Evolutionary conservation across 768 basidiomycete species (phyloP), one percentile per base, ranked within the genome.

Genomic region (Saitozyma podzolica): DNA sequence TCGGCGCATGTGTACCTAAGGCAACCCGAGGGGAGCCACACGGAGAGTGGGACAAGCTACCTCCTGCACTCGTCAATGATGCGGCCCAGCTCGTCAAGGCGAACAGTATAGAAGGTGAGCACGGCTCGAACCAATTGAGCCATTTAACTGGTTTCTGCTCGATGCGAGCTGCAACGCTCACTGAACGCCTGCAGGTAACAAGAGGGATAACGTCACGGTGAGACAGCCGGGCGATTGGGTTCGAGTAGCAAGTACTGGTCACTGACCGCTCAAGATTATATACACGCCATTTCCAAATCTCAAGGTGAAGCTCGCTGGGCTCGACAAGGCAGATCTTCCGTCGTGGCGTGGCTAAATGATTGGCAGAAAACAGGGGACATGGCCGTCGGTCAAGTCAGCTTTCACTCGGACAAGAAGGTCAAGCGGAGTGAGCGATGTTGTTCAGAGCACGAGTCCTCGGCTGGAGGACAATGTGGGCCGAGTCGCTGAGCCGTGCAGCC

Each of bases 1-100:
- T 96, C 93, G 3, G 93, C 94, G 0, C 92, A 97, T 78, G 94
- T 98, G 47, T 98, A 98, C 78, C 82, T 98, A n/a, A 88, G 94
- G 41, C 86, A 97, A 83, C 85, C 90, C 0, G 85, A 86, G 3
- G 82, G n/a, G 89, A 94, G 84, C 72, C 76, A 0, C 78, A 76
- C 54, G 79, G 79, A 9, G 69, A 40, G 10, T 97, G 93, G 91
- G 93, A 98, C 7, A 79, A 82, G n/a, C 89, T 98, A 43, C 93
- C 96, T 0, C 84, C 88, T 58, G 81, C 84, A 0, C 80, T 97
- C 7, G 81, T 97, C 17, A 82, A 82, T 11, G 95, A 98, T 79
- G 91, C 91, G 65, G 91, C 91, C 0, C 96, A 98, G 77, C 84
- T 99, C 1, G 95, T 97, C 40, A 99, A 99, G 79, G 94, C 94